A percentile compares a stretch with the other conserved stretches of the same genome.
Evolutionary conservation across 1,284 basidiomycete genomes (phyloP).

Genomic region (Ceratobasidium sp.): DNA sequence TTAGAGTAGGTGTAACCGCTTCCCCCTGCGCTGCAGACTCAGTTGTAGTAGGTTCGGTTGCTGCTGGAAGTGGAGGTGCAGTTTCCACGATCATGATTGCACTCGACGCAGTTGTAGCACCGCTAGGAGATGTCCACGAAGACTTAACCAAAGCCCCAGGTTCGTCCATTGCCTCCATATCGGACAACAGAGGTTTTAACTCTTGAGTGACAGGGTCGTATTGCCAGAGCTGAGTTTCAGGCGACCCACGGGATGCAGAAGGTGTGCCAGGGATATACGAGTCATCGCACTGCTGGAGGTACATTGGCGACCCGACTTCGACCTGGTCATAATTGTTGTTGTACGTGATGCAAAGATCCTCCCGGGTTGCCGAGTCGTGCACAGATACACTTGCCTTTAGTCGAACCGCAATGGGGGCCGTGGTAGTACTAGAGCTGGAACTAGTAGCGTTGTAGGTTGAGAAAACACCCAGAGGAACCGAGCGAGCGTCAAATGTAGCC

Average conservation of each 20-base stretch:
- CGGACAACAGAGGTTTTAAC: slow-evolving; percentile 2
- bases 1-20: not conserved
- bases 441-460: not conserved
- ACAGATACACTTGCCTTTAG: slow-evolving; percentile 7
- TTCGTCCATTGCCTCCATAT: not conserved
- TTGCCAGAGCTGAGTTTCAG: slow-evolving; percentile 42
- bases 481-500: slow-evolving; percentile 1
- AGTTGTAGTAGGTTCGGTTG: not conserved
- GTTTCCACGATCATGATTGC: not conserved
- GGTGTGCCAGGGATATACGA: slow-evolving; percentile 1
- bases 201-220: slow-evolving; percentile 33
- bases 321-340: not conserved
- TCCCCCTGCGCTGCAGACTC: not conserved
- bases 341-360: slow-evolving; percentile 26
- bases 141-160: not conserved
- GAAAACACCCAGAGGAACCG: not conserved
- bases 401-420: slow-evolving; percentile 9
- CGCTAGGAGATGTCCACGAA: not conserved
- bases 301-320: slow-evolving; percentile 9
- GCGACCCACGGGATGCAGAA: not conserved
- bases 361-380: not conserved
- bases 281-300: slow-evolving; percentile 16
- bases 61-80: not conserved
- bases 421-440: not conserved
- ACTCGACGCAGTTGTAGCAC: not conserved